Percentiles rank a stretch among this genome's conserved stretches.
Conservation (phyloP, 129 eudicot genomes). For the Tagetes patula region DNA sequence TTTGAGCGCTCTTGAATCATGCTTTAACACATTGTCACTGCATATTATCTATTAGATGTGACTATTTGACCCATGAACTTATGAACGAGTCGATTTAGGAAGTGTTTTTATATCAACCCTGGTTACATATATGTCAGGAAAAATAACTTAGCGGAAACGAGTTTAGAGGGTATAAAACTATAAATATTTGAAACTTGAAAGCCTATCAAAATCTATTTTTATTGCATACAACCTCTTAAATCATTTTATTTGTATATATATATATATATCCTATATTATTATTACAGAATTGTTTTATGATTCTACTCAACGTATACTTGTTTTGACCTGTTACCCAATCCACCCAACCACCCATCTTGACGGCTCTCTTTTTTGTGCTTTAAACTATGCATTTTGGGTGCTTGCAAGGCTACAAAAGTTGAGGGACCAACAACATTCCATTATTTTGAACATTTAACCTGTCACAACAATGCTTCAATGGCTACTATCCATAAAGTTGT, state of each 20-base stretch:
- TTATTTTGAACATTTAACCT: background rate
- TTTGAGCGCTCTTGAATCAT: background rate
- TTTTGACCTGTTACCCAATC: slow-evolving; percentile 1
- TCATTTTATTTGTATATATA: background rate
- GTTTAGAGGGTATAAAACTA: too few species aligned
- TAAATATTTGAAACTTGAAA: background rate
- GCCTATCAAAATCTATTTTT: background rate
- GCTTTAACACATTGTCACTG: background rate
- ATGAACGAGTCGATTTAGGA: background rate
- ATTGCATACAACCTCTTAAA: background rate
- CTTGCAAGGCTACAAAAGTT: background rate
- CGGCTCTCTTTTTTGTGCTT: background rate
- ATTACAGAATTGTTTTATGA: background rate
- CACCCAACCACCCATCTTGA: background rate
- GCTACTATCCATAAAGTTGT: background rate
- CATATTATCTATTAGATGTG: background rate
- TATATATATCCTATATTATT: background rate
- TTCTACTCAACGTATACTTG: background rate
- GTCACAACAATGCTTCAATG: too few species aligned
- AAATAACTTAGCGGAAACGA: background rate
- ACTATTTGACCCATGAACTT: background rate
- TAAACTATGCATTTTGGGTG: slow-evolving; percentile 6
- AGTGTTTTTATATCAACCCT: background rate
- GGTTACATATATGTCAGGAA: background rate
- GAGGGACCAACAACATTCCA: background rate